phyloP scores from a whole-genome alignment of 2,329 filamentous ascomycete genomes.

The Periconia sp. region DNA sequence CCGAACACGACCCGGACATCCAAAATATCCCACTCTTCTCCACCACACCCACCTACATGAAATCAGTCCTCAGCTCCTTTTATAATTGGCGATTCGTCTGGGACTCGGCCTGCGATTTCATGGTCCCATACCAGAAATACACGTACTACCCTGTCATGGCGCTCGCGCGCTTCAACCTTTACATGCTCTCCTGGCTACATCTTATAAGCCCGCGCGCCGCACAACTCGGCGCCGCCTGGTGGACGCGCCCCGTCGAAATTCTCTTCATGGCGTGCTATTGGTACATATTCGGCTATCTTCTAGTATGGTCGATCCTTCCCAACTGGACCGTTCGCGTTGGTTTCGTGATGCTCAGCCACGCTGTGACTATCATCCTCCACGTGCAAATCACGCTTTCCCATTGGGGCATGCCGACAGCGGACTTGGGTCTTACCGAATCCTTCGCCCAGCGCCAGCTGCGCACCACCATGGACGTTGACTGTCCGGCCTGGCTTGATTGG shows the following conservation, averaged over 20 bases:
- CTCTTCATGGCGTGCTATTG: slow-evolving; percentile 78
- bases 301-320: slow-evolving; percentile 74
- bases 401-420: slow-evolving; percentile 89
- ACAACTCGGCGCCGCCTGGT: slow-evolving; percentile 74
- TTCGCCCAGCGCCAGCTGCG: slow-evolving; percentile 90
- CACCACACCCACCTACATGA: slow-evolving; percentile 78
- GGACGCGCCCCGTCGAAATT: slow-evolving; percentile 79
- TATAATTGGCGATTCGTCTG: slow-evolving; percentile 81
- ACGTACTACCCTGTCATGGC: slow-evolving; percentile 80
- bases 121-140: slow-evolving; percentile 74
- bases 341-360: slow-evolving; percentile 79
- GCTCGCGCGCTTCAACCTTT: slow-evolving; percentile 86
- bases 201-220: slow-evolving; percentile 71
- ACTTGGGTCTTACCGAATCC: slow-evolving; percentile 79
- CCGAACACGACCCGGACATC: slow-evolving; percentile 48
- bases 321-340: slow-evolving; percentile 67
- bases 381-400: slow-evolving; percentile 90
- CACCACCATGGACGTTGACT: slow-evolving; percentile 93
- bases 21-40: slow-evolving; percentile 82
- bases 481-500: slow-evolving; percentile 84
- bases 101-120: slow-evolving; percentile 68
- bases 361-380: slow-evolving; percentile 79
- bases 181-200: slow-evolving; percentile 77
- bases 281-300: slow-evolving; percentile 79
- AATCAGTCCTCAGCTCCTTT: slow-evolving; percentile 74